These are phyloP conservation scores for Cardamine occulta DNA, from an alignment of 345 rosid genomes.

Conservation along the genomic window DNA sequence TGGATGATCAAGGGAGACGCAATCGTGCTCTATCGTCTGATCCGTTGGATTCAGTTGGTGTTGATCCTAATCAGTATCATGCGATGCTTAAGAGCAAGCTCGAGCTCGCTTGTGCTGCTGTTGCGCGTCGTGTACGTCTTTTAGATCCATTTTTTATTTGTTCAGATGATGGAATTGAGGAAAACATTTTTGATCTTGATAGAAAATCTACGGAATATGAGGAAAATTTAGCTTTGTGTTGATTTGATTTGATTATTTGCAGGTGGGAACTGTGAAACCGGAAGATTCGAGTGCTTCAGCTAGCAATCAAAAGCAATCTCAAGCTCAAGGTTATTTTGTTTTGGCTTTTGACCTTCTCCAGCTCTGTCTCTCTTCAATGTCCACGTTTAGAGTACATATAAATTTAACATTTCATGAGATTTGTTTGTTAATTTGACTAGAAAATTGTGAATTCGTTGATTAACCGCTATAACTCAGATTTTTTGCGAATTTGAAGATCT, in stretches of 20 bases:
- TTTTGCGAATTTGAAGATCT: neutral
- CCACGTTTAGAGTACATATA: neutral
- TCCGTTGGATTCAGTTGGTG: constrained; percentile 36
- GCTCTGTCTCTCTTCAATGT: neutral
- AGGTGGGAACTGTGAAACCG: constrained; percentile 62
- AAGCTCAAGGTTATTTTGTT: constrained; percentile 46
- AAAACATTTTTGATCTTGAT: neutral
- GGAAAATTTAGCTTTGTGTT: constrained; percentile 3
- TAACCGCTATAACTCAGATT: constrained; percentile 1
- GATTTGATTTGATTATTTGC: constrained; percentile 19
- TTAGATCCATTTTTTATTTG: neutral
- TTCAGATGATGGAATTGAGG: constrained; percentile 14
- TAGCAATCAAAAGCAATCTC: constrained; percentile 50
- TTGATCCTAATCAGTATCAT: constrained; percentile 55
- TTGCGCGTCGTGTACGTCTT: constrained; percentile 46
- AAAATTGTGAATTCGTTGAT: neutral
- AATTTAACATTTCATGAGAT: constrained; percentile 13
- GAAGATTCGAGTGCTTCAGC: constrained; percentile 52
- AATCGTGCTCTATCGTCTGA: constrained; percentile 36
- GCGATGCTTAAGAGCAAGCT: constrained; percentile 76
- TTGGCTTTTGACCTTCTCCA: neutral
- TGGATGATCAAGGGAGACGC: constrained; percentile 28
- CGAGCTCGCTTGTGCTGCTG: constrained; percentile 83
- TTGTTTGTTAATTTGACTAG: neutral
- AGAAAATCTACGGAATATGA: neutral